phyloP scores from a whole-genome alignment of 352 stramenopile species.

The Phytophthora chlamydospora region DNA sequence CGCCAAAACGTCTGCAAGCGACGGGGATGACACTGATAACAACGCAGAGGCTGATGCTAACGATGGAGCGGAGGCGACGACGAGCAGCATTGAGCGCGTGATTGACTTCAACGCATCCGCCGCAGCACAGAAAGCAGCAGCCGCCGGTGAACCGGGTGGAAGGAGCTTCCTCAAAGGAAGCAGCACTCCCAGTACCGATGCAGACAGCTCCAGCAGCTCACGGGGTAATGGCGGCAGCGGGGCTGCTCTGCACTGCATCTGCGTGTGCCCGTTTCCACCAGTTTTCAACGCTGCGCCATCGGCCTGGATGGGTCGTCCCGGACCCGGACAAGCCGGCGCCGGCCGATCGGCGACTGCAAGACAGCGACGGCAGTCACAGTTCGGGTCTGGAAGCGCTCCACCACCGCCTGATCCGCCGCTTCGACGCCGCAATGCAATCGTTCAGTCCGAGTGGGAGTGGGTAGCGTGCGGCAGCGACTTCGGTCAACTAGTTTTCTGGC shows the following conservation, averaged over 20 bases:
- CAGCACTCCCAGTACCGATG: slow-evolving; percentile 4
- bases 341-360: slow-evolving; percentile 19
- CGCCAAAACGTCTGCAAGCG: slow-evolving; percentile 1
- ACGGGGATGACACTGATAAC: not conserved
- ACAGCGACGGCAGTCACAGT: slow-evolving; percentile 23
- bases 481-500: slow-evolving; percentile 75
- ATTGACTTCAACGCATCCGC: slow-evolving; percentile 37
- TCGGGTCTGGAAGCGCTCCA: not conserved
- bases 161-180: slow-evolving; percentile 3
- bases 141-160: not conserved
- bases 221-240: slow-evolving; percentile 1
- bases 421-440: slow-evolving; percentile 33
- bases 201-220: slow-evolving; percentile 8
- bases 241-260: slow-evolving; percentile 35
- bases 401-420: slow-evolving; percentile 14
- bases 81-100: slow-evolving; percentile 36
- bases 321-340: slow-evolving; percentile 31
- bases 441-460: slow-evolving; percentile 67
- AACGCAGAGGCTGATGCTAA: not conserved
- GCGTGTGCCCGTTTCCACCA: slow-evolving; percentile 64
- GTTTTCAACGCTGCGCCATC: slow-evolving; percentile 43
- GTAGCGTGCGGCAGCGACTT: slow-evolving; percentile 66
- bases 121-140: slow-evolving; percentile 1
- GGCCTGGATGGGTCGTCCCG: slow-evolving; percentile 43
- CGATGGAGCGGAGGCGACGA: slow-evolving; percentile 22